Base-by-base conservation (phyloP, 495 filamentous ascomycete genomes). In the Aspergillus leporis region DNA sequence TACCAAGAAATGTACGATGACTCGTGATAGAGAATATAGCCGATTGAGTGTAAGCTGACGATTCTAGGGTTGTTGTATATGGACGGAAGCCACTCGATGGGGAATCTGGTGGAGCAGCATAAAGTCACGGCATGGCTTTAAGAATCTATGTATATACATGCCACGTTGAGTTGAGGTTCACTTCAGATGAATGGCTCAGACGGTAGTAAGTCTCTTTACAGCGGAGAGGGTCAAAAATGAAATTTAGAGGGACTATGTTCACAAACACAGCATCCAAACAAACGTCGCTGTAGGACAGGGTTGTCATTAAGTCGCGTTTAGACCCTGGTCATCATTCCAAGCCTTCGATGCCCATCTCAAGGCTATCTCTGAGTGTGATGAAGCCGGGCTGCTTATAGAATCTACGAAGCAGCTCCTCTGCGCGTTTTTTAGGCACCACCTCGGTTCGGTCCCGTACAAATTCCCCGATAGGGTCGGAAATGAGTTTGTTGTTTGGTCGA, bases 401-500 rank as follows among this genome's bases (percentile, higher is more conserved):
- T 5, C 4, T 31, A 13, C 40, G 21, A 10, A 56, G 41, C 25
- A 56, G 5, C 2, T 31, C 16, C 43, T 56, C 53, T 9, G 53
- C 40, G 6, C 43, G 36, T 14, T 21, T 31, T 9, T 23, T 22
- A 14, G 40, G 40, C 3, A n/a, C 22, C 14, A 56, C 30, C 22
- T 32, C 41, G 1, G 38, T 48, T 16, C 19, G 40, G n/a, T 56
- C 53, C 22, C 53, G 21, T 19, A 22, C 16, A 14, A 25, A 14
- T 13, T 48, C 36, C 28, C 22, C 2, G 0, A 22, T 16, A n/a
- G 28, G 18, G 45, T 60, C 30, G 2, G 32, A 16, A 16, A 67
- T 63, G 16, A 38, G 22, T 4, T 23, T 53, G 23, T 66, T 63
- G 0, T 51, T 32, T 1, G 70, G 68, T 18, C 62, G 64, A 7